Conservation (phyloP, 768 basidiomycete genomes). For the Pleurotus salmoneostramineus region DNA sequence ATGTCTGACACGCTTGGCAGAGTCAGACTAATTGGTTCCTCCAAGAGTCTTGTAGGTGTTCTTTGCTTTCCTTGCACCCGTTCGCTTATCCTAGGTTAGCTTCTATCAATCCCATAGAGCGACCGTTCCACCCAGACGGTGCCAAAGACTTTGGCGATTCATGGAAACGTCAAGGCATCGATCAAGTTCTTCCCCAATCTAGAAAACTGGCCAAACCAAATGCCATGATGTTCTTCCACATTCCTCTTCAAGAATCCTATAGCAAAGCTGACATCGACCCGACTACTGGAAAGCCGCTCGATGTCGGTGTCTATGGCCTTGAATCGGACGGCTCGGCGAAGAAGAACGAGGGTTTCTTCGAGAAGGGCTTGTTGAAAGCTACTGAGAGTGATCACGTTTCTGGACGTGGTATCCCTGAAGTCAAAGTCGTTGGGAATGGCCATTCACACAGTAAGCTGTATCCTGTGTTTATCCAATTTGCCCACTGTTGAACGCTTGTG, state of each 20-base stretch:
- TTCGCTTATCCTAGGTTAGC: slow-evolving; percentile 22
- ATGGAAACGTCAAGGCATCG: slow-evolving; percentile 57
- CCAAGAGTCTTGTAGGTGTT: slow-evolving; percentile 58
- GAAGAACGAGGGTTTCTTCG: slow-evolving; percentile 78
- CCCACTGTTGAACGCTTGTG: slow-evolving; percentile 3
- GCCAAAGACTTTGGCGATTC: slow-evolving; percentile 62
- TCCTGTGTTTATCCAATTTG: slow-evolving; percentile 7
- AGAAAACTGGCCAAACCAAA: slow-evolving; percentile 84
- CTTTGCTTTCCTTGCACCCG: neutral
- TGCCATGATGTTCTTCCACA: slow-evolving; percentile 97
- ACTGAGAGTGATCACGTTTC: slow-evolving; percentile 64
- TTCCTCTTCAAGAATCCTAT: slow-evolving; percentile 85
- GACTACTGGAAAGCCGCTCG: slow-evolving; percentile 55
- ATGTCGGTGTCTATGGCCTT: slow-evolving; percentile 60
- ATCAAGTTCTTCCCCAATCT: slow-evolving; percentile 53
- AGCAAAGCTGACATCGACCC: slow-evolving; percentile 60
- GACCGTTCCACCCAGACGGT: slow-evolving; percentile 81
- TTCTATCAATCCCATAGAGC: slow-evolving; percentile 67
- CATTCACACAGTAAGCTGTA: slow-evolving; percentile 73
- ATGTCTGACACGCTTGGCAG: slow-evolving; percentile 25
- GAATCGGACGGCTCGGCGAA: slow-evolving; percentile 63
- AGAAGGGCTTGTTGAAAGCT: slow-evolving; percentile 72
- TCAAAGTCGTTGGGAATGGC: slow-evolving; percentile 88
- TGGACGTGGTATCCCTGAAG: slow-evolving; percentile 51
- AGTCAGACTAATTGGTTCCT: slow-evolving; percentile 91